Conservation (phyloP, 2,329 filamentous ascomycete genomes). For the Colletotrichum sp. region DNA sequence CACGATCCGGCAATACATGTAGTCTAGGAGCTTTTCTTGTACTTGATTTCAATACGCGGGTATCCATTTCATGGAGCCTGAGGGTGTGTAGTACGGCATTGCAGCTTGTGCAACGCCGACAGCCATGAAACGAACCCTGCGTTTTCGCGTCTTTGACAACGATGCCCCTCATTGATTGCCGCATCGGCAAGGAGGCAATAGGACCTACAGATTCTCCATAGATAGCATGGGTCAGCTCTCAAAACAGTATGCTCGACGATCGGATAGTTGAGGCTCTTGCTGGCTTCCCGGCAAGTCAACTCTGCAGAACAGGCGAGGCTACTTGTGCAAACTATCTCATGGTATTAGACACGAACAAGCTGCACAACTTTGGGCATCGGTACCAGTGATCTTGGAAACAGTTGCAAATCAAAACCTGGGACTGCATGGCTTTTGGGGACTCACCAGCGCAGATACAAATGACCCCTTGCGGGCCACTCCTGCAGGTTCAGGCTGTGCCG, state of each 20-base stretch:
- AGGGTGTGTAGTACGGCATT: background rate
- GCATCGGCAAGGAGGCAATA: background rate
- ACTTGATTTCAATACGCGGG: too few species aligned
- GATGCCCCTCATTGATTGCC: fast-evolving
- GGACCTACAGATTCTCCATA: fast-evolving
- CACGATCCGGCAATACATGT: background rate
- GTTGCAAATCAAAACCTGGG: fast-evolving
- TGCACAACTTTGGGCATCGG: fast-evolving
- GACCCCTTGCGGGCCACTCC: background rate
- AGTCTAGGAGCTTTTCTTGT: background rate
- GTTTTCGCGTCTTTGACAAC: background rate
- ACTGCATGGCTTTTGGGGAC: background rate
- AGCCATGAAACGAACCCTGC: background rate
- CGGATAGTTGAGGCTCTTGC: fast-evolving
- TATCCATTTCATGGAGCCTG: too few species aligned
- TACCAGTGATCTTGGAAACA: fast-evolving
- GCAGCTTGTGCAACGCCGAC: fast-evolving
- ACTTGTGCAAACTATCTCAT: background rate
- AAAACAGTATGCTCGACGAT: background rate
- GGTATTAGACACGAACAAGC: fast-evolving
- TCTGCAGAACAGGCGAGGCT: fast-evolving
- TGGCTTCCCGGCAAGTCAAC: fast-evolving
- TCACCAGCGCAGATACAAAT: background rate
- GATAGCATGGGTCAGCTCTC: fast-evolving
- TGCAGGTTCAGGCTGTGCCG: background rate